These are phyloP conservation scores for Limtongia smithiae DNA, from an alignment of 805 yeast genomes.

Conservation along the genomic window DNA sequence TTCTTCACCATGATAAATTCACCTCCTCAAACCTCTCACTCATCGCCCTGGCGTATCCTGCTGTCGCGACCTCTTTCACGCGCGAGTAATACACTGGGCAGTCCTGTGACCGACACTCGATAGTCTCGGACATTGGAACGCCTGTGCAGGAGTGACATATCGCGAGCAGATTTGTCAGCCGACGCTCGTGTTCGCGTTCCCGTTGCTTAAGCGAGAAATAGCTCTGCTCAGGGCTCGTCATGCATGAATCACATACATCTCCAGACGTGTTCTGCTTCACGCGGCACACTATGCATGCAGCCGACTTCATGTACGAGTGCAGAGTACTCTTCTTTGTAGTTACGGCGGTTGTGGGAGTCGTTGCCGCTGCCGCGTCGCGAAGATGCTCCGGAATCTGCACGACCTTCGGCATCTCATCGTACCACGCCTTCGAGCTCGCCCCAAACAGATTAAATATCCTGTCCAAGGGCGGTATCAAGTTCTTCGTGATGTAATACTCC, in stretches of 20 bases:
- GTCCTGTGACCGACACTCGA: conserved; percentile 56
- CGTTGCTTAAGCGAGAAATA: conserved; percentile 21
- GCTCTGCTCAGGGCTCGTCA: conserved; percentile 10
- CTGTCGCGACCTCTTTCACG: conserved; percentile 39
- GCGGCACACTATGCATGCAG: conserved; percentile 22
- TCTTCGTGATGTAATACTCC: conserved; percentile 80
- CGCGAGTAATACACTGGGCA: conserved; percentile 61
- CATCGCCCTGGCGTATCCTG: background rate
- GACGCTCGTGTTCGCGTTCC: conserved; percentile 21
- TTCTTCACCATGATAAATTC: background rate
- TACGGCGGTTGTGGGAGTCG: too few relatives aligned
- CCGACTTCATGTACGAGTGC: conserved; percentile 21
- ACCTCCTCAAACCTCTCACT: background rate
- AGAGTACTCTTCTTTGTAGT: conserved; percentile 5
- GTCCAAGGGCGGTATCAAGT: conserved; percentile 84
- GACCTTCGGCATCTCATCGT: conserved; percentile 56
- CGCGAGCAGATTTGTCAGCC: conserved; percentile 26
- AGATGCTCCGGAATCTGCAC: conserved; percentile 19
- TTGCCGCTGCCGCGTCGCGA: background rate
- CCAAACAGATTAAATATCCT: conserved; percentile 80
- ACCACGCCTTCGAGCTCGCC: conserved; percentile 76
- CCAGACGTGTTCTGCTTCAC: conserved; percentile 2
- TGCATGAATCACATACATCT: conserved; percentile 27
- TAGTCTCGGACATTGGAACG: conserved; percentile 35
- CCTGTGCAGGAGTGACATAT: conserved; percentile 37